These are phyloP conservation scores for Apiotrichum laibachii DNA, from an alignment of 1,284 basidiomycete genomes.

Conservation along the genomic window DNA sequence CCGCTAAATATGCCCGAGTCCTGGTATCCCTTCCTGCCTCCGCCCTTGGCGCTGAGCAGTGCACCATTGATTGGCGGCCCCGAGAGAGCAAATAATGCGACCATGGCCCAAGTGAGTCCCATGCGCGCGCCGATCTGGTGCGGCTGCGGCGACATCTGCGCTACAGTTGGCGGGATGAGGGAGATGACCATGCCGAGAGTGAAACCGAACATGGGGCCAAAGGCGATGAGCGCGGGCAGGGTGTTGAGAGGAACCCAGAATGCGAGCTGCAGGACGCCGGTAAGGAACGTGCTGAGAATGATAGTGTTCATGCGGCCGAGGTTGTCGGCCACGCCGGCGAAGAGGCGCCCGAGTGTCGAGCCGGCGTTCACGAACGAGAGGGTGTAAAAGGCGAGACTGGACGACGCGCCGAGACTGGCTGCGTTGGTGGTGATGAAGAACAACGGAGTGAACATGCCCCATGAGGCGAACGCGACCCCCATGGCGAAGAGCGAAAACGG, in stretches of 20 bases:
- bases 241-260: conserved; percentile 28
- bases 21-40: background rate
- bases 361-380: conserved; percentile 38
- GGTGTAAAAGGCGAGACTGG: conserved; percentile 29
- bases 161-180: conserved; percentile 28
- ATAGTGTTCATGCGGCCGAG: conserved; percentile 1
- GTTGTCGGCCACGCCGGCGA: conserved; percentile 25
- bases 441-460: conserved; percentile 32
- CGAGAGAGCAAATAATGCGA: conserved; percentile 34
- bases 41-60: conserved; percentile 23
- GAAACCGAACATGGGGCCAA: conserved; percentile 44
- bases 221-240: conserved; percentile 33
- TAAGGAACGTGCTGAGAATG: background rate
- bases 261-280: conserved; percentile 18
- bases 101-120: conserved; percentile 26
- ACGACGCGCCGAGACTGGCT: conserved; percentile 26
- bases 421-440: conserved; percentile 38
- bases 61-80: conserved; percentile 47
- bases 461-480: too few relatives aligned
- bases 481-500: too few relatives aligned
- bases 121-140: conserved; percentile 33
- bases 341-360: conserved; percentile 26
- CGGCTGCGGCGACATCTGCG: conserved; percentile 16
- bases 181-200: conserved; percentile 30
- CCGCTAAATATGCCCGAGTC: conserved; percentile 6